phyloP scores from a whole-genome alignment of 495 filamentous ascomycete genomes.

The Hypoxylon fuscum region DNA sequence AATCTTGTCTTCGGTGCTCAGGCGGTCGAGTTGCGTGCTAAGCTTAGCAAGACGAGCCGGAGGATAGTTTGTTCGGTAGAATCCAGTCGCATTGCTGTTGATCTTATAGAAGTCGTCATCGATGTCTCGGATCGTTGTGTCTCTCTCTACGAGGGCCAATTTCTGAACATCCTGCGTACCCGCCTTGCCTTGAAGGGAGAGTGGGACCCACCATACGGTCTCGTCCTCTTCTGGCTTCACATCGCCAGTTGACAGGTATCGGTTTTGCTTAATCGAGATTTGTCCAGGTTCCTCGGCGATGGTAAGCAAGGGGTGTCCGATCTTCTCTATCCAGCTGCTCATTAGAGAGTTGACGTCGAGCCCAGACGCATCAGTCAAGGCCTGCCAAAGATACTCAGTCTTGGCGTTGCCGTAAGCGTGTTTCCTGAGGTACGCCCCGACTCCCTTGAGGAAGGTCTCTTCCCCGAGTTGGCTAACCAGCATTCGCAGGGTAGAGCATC shows the following conservation, averaged over 20 bases:
- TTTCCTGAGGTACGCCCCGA: slow-evolving; percentile 85
- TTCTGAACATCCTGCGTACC: slow-evolving; percentile 57
- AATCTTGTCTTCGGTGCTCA: slow-evolving; percentile 89
- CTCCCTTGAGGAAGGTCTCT: slow-evolving; percentile 86
- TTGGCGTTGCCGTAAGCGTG: slow-evolving; percentile 95
- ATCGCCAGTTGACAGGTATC: slow-evolving; percentile 91
- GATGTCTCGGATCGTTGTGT: slow-evolving; percentile 75
- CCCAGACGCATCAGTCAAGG: slow-evolving; percentile 89
- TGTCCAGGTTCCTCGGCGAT: slow-evolving; percentile 83
- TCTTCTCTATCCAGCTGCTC: slow-evolving; percentile 91
- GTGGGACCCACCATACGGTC: slow-evolving; percentile 95
- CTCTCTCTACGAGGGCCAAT: slow-evolving; percentile 76
- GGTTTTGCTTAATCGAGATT: slow-evolving; percentile 81
- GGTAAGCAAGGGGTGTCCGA: slow-evolving; percentile 91
- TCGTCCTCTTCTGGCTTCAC: slow-evolving; percentile 83
- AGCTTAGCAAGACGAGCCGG: slow-evolving; percentile 79
- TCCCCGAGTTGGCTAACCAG: slow-evolving; percentile 84
- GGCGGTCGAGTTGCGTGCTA: slow-evolving; percentile 72
- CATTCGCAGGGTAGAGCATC: slow-evolving; percentile 95
- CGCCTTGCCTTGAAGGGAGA: slow-evolving; percentile 74
- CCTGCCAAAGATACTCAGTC: slow-evolving; percentile 90
- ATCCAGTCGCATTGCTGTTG: slow-evolving; percentile 86
- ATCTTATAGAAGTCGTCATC: slow-evolving; percentile 90
- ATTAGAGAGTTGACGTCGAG: slow-evolving; percentile 87
- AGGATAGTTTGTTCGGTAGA: slow-evolving; percentile 94